phyloP scores from a whole-genome alignment of 2,329 filamentous ascomycete genomes.

The Diaporthe caulivora region DNA sequence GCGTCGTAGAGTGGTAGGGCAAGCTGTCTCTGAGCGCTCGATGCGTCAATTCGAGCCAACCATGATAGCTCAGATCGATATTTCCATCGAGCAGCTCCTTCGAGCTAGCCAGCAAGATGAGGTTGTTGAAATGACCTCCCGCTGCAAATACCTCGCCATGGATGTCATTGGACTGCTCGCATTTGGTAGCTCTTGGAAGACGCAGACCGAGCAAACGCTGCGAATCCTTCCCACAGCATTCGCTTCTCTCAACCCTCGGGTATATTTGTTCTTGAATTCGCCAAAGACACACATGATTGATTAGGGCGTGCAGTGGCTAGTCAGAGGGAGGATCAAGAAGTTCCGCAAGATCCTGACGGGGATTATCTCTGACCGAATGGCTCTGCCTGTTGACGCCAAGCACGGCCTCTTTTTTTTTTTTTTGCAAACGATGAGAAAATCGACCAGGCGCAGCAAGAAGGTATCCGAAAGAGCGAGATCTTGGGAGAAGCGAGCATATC shows the following conservation, averaged over 20 bases:
- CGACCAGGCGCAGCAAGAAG: conserved; percentile 25
- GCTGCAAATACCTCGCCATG: conserved; percentile 2
- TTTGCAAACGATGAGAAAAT: conserved; percentile 5
- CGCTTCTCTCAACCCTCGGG: conserved; percentile 6
- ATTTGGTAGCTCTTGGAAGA: neutral
- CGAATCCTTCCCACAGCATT: neutral
- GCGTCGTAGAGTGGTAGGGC: neutral
- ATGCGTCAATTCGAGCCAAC: neutral
- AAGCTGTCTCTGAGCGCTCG: neutral
- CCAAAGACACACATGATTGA: conserved; percentile 18
- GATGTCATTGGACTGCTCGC: neutral
- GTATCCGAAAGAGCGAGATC: conserved; percentile 25
- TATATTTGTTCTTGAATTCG: conserved; percentile 26
- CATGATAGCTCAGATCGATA: neutral
- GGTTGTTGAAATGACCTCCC: neutral
- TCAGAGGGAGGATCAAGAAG: neutral
- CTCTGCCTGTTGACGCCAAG: neutral
- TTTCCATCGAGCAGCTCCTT: neutral
- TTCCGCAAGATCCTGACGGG: conserved; percentile 9
- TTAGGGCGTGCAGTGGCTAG: conserved; percentile 22
- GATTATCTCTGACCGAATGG: conserved; percentile 9
- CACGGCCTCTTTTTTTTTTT: neutral
- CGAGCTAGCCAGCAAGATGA: neutral
- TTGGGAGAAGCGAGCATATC: conserved; percentile 19
- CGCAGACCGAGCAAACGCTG: neutral